phyloP scores from a whole-genome alignment of 495 filamentous ascomycete genomes.

The Friedmanniomyces simplex region DNA sequence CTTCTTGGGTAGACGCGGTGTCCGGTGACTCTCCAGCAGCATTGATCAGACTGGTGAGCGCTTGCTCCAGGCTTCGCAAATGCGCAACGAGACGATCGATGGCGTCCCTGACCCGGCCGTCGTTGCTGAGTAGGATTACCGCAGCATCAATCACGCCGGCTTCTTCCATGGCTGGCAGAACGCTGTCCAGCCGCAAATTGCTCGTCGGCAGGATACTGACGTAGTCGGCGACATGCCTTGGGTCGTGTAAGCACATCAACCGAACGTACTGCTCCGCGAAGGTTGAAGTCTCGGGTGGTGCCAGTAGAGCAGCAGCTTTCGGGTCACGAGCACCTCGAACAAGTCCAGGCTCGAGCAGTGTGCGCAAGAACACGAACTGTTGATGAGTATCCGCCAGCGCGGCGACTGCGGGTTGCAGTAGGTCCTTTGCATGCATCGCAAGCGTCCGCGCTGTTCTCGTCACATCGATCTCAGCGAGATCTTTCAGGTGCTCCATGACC shows the following conservation, averaged over 20 bases:
- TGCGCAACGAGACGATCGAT: slow-evolving; percentile 77
- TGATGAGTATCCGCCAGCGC: slow-evolving; percentile 50
- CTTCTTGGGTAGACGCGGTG: slow-evolving; percentile 41
- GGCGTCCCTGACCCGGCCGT: slow-evolving; percentile 72
- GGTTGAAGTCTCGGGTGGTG: slow-evolving; percentile 5
- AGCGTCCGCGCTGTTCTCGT: slow-evolving; percentile 58
- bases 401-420: slow-evolving; percentile 60
- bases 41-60: slow-evolving; percentile 60
- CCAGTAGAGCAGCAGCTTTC: not conserved
- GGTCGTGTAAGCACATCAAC: slow-evolving; percentile 77
- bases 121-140: slow-evolving; percentile 79
- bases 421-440: slow-evolving; percentile 51
- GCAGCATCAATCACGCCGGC: slow-evolving; percentile 88
- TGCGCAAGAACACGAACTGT: slow-evolving; percentile 68
- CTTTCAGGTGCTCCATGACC: slow-evolving; percentile 54
- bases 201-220: slow-evolving; percentile 67
- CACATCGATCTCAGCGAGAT: slow-evolving; percentile 62
- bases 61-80: slow-evolving; percentile 65
- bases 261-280: slow-evolving; percentile 82
- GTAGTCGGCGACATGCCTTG: slow-evolving; percentile 74
- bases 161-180: slow-evolving; percentile 79
- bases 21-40: slow-evolving; percentile 46
- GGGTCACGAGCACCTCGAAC: slow-evolving; percentile 17
- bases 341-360: slow-evolving; percentile 58
- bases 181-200: slow-evolving; percentile 67